These are phyloP conservation scores for Eutrema heterophyllum DNA, from an alignment of 345 rosid genomes.

Conservation along the genomic window DNA sequence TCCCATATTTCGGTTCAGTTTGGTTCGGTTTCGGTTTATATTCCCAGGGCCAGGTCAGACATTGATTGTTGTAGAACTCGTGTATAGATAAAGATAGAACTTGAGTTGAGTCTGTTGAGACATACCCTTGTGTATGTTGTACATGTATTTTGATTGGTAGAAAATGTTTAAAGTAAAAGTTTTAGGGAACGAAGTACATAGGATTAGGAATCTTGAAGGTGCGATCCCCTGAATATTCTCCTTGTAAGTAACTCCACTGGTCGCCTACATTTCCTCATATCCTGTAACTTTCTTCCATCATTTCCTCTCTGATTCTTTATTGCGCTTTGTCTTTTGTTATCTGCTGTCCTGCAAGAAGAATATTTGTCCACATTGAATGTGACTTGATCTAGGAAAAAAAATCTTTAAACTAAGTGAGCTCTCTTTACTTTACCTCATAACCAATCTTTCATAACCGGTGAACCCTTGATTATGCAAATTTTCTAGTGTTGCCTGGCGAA, in stretches of 20 bases:
- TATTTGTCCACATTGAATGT: neutral
- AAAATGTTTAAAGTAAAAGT: neutral
- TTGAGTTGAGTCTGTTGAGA: no score
- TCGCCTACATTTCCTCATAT: conserved; percentile 86
- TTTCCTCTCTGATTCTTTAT: conserved; percentile 40
- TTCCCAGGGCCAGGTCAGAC: no score
- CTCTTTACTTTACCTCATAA: conserved; percentile 49
- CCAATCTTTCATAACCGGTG: conserved; percentile 53
- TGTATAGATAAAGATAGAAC: no score
- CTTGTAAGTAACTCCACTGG: conserved; percentile 87
- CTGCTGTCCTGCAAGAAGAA: conserved; percentile 37
- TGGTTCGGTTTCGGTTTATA: no score
- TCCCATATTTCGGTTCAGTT: no score
- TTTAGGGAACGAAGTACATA: conserved; percentile 46
- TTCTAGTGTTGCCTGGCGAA: conserved; percentile 44
- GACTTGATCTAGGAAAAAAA: neutral
- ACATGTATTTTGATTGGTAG: conserved; percentile 4
- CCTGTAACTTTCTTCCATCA: conserved; percentile 61
- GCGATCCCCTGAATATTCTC: conserved; percentile 56
- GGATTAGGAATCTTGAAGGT: conserved; percentile 92
- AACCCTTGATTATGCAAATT: conserved; percentile 68
- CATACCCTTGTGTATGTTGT: conserved; percentile 11
- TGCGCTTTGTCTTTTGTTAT: conserved; percentile 48
- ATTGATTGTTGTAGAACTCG: no score
- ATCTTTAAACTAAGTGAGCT: neutral